Evolutionary conservation across 441 rosid species (phyloP), one percentile per base, ranked within the genome.

Genomic region (Arabidopsis hybrid): DNA sequence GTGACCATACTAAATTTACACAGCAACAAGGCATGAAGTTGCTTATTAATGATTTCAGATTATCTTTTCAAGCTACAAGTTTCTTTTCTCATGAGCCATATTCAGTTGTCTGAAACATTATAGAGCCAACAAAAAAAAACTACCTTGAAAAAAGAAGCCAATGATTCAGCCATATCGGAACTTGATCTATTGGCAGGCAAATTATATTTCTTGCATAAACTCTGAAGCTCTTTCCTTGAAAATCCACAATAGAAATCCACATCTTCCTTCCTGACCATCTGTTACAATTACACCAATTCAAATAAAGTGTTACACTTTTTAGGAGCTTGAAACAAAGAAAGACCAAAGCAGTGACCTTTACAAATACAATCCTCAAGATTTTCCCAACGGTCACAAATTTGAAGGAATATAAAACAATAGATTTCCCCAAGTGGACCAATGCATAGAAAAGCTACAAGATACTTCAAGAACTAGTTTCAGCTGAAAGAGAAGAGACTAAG

Each of bases 141-240:
- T 26, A 87, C 97, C 92, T 81, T 82, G 31, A 79, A 78, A 73
- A 35, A 82, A 78, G 83, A 84, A 73, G 79, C 79, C 59, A 90
- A 74, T 18, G 84, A 83, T 73, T 81, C 81, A 47, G 87, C 91
- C 92, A 92, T 84, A 59, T 88, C 89, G 1, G 75, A 80, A 52
- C 79, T 90, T 11, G 94, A 85, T 79, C 82, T 85, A 76, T 87
- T 85, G 9, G 94, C 89, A 34, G 94, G 97, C 76, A 92, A 79
- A 57, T 86, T 83, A 79, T 80, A 85, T 57, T 74, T 80, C 83
- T 87, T 87, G 81, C 97, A 90, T 72, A 88, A 60, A 80, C 82
- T 84, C 65, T 86, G 91, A 69, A 92, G 92, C 77, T 90, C 92
- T 85, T 85, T 90, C 79, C 95, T 80, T 6, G 97, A 78, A 72